phyloP scores from a whole-genome alignment of 768 basidiomycete species.

The Auricularia auricula-judae region DNA sequence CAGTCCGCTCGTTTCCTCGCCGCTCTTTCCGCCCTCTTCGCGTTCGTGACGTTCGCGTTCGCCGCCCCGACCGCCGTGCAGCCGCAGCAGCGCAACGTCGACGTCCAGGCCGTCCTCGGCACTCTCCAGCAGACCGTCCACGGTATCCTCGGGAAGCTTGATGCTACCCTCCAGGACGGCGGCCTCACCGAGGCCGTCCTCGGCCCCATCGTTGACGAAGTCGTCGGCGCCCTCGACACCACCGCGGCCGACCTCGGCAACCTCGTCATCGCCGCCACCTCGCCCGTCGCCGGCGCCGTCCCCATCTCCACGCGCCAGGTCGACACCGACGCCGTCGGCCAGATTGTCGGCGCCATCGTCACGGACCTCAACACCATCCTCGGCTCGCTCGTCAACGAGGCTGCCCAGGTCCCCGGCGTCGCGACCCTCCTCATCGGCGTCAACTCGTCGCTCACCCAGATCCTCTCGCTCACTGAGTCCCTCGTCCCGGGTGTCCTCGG shows the following conservation, averaged over 20 bases:
- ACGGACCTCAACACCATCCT: background rate
- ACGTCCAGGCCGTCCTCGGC: background rate
- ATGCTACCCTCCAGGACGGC: background rate
- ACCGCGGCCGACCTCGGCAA: background rate
- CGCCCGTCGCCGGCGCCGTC: background rate
- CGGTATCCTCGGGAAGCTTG: background rate
- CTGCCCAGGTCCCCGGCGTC: background rate
- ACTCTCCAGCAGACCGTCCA: background rate
- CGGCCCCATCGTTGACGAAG: background rate
- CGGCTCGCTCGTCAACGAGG: background rate
- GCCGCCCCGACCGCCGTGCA: background rate
- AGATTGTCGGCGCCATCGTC: background rate
- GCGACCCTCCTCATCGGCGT: background rate
- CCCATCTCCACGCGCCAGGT: background rate
- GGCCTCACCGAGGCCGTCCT: background rate
- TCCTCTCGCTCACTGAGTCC: background rate
- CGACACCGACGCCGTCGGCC: background rate
- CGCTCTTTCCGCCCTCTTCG: background rate
- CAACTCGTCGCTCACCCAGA: background rate
- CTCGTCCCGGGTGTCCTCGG: background rate
- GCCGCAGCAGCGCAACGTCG: background rate
- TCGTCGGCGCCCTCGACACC: background rate
- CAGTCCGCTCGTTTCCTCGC: background rate
- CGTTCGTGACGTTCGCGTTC: background rate
- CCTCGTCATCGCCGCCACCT: background rate